Evolutionary conservation across 108 stramenopile species (phyloP).

Genomic region (Poteriospumella lacustris): DNA sequence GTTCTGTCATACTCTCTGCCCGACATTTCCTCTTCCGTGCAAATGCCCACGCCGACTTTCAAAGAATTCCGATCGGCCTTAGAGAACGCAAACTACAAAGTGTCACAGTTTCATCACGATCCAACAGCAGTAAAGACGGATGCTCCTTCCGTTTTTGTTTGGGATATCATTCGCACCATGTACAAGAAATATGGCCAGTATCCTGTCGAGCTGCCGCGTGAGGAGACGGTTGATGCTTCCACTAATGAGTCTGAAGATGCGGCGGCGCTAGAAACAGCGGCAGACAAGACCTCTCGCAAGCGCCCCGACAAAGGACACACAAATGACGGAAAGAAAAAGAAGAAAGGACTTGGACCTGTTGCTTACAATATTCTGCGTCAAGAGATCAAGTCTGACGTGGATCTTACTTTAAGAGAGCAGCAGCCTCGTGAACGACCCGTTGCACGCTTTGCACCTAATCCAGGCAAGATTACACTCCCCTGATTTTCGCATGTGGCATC

Average conservation of each 20-base stretch:
- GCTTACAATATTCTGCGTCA: background rate
- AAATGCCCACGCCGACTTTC: conserved; percentile 69
- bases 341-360: background rate
- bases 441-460: background rate
- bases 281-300: background rate
- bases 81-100: conserved; percentile 78
- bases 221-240: background rate
- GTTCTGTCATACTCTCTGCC: conserved; percentile 83
- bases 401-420: background rate
- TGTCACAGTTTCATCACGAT: conserved; percentile 87
- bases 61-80: conserved; percentile 69
- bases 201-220: background rate
- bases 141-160: conserved; percentile 76
- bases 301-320: background rate
- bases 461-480: background rate
- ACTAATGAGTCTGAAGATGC: background rate
- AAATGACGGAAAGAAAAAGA: background rate
- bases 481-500: background rate
- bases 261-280: background rate
- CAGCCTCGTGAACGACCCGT: too few relatives aligned
- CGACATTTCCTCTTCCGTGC: conserved; percentile 61
- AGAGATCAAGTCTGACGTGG: background rate
- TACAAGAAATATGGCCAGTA: background rate
- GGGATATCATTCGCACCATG: conserved; percentile 14
- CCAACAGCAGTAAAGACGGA: conserved; percentile 86